Evolutionary conservation across 129 eudicot species (phyloP), one percentile per base, ranked within the genome.

Genomic region (Pittosporum tobira): DNA sequence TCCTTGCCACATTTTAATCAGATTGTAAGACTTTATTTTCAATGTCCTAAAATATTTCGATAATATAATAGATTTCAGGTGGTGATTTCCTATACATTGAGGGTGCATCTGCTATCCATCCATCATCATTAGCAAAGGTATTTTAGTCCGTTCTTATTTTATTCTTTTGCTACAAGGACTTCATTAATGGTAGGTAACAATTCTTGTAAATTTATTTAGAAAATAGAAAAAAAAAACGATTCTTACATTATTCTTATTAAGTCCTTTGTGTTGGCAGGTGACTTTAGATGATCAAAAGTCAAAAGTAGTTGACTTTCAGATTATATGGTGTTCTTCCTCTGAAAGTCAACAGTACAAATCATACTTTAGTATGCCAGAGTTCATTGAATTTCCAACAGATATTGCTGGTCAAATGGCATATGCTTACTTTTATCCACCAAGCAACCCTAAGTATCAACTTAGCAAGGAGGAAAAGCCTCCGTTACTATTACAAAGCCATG

Each of bases 41-140:
- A 10, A 2, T 52, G 10, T 37, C 16, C 6, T 51, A 50, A 49
- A 19, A 21, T 9, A 22, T 22, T 21, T 47, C 23, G 9, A 29
- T 47, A 64, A 20, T 25, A 15, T 58, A 20, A 19, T 54, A 83
- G 90, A 49, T 56, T 42, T 69, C 65, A 1, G 63, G 73, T 19
- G 55, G 24, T 18, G 49, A 70, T 11, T 65, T 67, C 67, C 69
- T 83, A 38, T 83, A 73, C 36, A 64, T 83, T 55, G 91, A 83
- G 75, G 91, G 91, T 15, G 83, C 78, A 67, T 83, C 80, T 46
- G 73, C 79, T 15, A 3, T 65, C 48, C 77, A 68, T 67, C 81
- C 81, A n/a, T 29, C 65, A 61, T 80, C 81, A 43, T 66, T 80
- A 64, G 86, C 76, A 16, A 80, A 80, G 86, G 86, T 79, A 60